These are phyloP conservation scores for Drosera capensis DNA, from an alignment of 148 eudicot species.

Conservation along the genomic window DNA sequence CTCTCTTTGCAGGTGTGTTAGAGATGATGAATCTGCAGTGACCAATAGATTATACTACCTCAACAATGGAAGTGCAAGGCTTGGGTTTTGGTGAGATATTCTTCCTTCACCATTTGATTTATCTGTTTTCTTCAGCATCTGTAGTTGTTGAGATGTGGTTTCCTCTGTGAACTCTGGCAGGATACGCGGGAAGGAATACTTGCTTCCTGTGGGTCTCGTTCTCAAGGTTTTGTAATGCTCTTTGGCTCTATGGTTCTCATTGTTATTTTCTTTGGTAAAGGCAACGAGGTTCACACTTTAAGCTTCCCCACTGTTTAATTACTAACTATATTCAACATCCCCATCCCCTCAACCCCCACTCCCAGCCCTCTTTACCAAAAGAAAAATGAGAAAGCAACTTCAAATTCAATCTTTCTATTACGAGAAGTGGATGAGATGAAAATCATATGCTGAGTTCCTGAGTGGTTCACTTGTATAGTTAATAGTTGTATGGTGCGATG, in stretches of 20 bases:
- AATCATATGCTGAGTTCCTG: too few relatives aligned
- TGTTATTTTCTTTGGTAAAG: neutral
- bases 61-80: constrained; percentile 89
- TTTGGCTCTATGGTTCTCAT: constrained; percentile 6
- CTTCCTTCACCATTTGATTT: neutral
- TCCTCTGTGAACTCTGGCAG: constrained; percentile 26
- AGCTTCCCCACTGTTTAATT: neutral
- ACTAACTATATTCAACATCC: too few relatives aligned
- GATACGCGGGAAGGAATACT: constrained; percentile 69
- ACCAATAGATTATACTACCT: constrained; percentile 71
- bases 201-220: constrained; percentile 86
- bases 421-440: too few relatives aligned
- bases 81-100: constrained; percentile 81
- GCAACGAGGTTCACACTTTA: neutral
- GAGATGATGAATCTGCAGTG: constrained; percentile 80
- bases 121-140: neutral
- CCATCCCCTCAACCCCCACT: too few relatives aligned
- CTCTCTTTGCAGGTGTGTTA: constrained; percentile 55
- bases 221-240: constrained; percentile 39
- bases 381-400: too few relatives aligned
- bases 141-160: constrained; percentile 2
- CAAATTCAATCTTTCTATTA: too few relatives aligned
- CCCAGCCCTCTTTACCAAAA: too few relatives aligned
- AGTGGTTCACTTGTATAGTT: too few relatives aligned
- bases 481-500: too few relatives aligned